Conservation (phyloP, 306 rosid genomes). For the Spatholobus suberectus region DNA sequence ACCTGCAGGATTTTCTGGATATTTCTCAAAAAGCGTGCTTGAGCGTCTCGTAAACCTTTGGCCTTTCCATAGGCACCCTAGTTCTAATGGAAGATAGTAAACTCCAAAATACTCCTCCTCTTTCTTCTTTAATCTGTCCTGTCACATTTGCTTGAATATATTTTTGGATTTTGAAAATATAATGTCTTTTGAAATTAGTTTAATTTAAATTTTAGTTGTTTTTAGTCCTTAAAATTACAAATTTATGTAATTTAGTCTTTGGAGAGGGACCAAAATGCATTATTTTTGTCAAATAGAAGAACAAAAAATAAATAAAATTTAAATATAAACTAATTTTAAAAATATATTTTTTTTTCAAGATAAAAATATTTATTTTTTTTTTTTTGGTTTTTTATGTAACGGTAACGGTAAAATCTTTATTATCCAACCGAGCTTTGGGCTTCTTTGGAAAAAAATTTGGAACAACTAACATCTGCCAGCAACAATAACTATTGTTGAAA, state of each 20-base stretch:
- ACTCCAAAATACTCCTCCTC: not conserved
- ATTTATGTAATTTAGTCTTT: not conserved
- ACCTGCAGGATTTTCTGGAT: constrained; percentile 91
- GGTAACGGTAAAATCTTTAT: constrained; percentile 20
- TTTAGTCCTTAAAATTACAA: not conserved
- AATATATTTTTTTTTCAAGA: not conserved
- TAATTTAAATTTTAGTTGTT: not conserved
- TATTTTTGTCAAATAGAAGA: not conserved
- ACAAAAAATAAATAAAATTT: not conserved
- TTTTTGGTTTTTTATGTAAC: not conserved
- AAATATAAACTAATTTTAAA: not conserved
- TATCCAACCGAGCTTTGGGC: constrained; percentile 44
- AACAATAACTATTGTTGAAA: constrained; percentile 32
- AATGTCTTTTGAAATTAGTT: not conserved
- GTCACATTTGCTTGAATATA: not conserved
- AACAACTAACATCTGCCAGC: constrained; percentile 16
- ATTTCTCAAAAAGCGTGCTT: constrained; percentile 86
- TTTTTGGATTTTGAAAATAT: not conserved
- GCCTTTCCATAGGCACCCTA: constrained; percentile 83
- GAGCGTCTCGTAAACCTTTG: constrained; percentile 96
- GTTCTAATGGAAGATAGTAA: constrained; percentile 59
- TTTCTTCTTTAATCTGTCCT: not conserved
- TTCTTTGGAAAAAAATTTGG: constrained; percentile 29
- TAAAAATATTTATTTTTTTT: not conserved
- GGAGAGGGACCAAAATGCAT: not conserved